Conservation (phyloP, 2,329 filamentous ascomycete genomes). For the Chaetomium globosum region DNA sequence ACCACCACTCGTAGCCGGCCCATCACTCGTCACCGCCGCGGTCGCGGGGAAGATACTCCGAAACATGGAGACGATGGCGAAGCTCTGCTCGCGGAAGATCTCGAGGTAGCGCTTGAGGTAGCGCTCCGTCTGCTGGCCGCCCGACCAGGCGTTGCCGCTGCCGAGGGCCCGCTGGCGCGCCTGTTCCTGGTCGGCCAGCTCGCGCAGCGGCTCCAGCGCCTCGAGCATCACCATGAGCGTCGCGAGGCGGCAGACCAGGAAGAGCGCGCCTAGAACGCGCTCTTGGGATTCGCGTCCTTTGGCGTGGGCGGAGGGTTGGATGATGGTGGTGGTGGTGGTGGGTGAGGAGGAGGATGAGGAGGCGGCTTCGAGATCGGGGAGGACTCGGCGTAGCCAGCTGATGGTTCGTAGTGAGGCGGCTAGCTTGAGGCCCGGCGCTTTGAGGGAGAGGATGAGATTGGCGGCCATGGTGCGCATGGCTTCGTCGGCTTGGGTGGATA, state of each 20-base stretch:
- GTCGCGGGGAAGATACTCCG: conserved; percentile 79
- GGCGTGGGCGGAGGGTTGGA: conserved; percentile 27
- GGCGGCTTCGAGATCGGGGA: conserved; percentile 70
- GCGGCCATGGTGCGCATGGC: conserved; percentile 87
- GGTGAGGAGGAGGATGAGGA: conserved; percentile 30
- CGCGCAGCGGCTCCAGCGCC: conserved; percentile 80
- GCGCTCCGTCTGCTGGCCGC: conserved; percentile 88
- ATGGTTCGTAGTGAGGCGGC: conserved; percentile 88
- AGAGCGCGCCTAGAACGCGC: conserved; percentile 76
- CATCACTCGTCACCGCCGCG: conserved; percentile 23
- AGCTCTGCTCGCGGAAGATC: conserved; percentile 96
- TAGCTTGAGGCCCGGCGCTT: conserved; percentile 78
- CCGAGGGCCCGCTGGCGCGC: conserved; percentile 49
- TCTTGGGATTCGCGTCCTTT: conserved; percentile 50
- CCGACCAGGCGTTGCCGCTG: conserved; percentile 56
- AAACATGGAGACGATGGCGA: conserved; percentile 93
- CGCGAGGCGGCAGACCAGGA: conserved; percentile 81
- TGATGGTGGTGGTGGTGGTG: conserved; percentile 30
- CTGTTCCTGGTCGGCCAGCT: conserved; percentile 86
- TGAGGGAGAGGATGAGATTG: conserved; percentile 77
- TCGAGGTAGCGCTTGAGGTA: conserved; percentile 96
- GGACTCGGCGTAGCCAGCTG: conserved; percentile 84
- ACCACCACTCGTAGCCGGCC: conserved; percentile 19
- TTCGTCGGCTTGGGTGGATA: conserved; percentile 76
- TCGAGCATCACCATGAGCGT: conserved; percentile 79